These are phyloP conservation scores for Eucalyptus erythrocorys DNA, from an alignment of 345 rosid genomes.

Conservation along the genomic window DNA sequence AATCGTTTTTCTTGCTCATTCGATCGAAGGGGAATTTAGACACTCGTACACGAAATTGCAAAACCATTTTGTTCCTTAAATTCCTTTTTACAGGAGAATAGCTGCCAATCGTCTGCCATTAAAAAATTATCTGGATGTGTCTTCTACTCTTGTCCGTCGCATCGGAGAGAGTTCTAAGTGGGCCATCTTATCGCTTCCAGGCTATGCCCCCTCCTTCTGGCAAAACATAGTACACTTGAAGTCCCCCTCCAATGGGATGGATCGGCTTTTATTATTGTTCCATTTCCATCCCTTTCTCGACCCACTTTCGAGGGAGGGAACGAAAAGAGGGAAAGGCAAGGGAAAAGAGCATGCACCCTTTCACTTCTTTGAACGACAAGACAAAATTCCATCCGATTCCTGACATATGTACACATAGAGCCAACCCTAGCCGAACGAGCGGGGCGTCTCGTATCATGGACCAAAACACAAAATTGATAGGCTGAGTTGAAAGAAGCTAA, in stretches of 20 bases:
- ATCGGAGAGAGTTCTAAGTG: no score
- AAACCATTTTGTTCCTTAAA: neutral
- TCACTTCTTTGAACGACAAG: neutral
- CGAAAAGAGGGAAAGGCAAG: neutral
- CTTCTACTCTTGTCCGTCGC: no score
- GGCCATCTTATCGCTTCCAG: neutral
- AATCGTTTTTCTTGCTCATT: neutral
- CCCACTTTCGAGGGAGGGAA: neutral
- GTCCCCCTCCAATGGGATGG: neutral
- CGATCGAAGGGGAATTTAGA: neutral
- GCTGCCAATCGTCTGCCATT: no score
- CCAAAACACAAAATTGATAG: neutral
- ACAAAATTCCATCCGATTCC: no score
- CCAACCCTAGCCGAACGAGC: neutral
- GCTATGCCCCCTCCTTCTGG: neutral
- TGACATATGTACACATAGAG: no score
- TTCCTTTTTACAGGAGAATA: no score
- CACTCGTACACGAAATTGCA: neutral
- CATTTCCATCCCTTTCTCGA: neutral
- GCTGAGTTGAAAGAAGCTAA: no score
- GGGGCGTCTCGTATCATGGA: neutral
- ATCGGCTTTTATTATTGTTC: neutral
- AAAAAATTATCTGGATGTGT: no score
- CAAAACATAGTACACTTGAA: neutral
- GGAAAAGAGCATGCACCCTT: neutral